A percentile compares a stretch with the other conserved stretches of the same genome.
Evolutionary conservation across 257 asterid species (phyloP).

Genomic region (Nicotiana paniculata): DNA sequence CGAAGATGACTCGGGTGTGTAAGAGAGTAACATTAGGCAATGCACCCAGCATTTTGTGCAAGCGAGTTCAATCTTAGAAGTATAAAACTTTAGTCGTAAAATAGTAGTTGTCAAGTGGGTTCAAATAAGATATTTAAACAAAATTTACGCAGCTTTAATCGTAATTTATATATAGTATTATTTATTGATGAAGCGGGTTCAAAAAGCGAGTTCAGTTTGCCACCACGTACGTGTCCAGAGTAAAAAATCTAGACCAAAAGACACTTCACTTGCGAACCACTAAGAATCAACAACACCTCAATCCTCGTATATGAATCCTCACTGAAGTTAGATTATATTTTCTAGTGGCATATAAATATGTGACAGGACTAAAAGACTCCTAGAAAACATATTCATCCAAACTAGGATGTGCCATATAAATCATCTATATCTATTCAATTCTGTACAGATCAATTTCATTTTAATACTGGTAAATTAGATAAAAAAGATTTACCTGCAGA

Average conservation of each 20-base stretch:
- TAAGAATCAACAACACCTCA: neutral
- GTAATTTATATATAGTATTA: too few relatives aligned
- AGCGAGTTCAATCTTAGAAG: too few relatives aligned
- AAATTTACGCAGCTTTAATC: too few relatives aligned
- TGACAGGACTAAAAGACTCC: neutral
- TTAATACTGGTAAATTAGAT: neutral
- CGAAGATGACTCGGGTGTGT: too few relatives aligned
- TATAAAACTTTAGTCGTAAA: too few relatives aligned
- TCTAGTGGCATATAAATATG: neutral
- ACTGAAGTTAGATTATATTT: neutral
- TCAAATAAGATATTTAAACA: too few relatives aligned
- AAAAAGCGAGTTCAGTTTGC: too few relatives aligned
- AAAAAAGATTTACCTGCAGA: conserved; percentile 43
- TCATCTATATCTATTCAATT: neutral
- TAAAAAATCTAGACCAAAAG: neutral
- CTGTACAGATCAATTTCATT: neutral
- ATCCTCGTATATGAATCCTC: neutral
- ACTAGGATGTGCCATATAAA: neutral
- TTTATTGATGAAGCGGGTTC: too few relatives aligned
- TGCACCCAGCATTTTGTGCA: too few relatives aligned
- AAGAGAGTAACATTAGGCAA: too few relatives aligned
- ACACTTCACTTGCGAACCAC: neutral
- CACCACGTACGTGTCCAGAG: too few relatives aligned
- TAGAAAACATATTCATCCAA: neutral
- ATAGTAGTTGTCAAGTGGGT: too few relatives aligned